Base-by-base conservation (phyloP, 1,284 basidiomycete genomes). In the Cutaneotrichosporon mucoides region DNA sequence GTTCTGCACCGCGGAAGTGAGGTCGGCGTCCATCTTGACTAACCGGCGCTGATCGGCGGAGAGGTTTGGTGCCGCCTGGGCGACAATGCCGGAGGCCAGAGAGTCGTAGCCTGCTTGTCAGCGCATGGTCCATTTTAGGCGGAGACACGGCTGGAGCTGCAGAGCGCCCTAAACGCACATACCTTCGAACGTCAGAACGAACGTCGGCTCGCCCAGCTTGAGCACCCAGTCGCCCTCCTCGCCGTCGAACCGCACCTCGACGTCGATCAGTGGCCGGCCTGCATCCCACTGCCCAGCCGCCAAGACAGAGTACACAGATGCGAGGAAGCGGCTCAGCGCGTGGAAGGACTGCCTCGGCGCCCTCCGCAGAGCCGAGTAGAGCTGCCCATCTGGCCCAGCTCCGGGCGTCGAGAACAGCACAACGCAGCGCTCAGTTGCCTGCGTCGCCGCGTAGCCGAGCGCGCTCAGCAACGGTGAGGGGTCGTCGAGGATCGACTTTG, bases 191-290 rank as follows among this genome's bases (percentile, higher is more conserved):
- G 44, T 36, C 10, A 68, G 40, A 15, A 70, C 57, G 3, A 40
- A 45, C 7, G 62, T 57, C 16, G 57, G 57, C 3, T 24, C 36
- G 4, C 53, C 61, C 36, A 66, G n/a, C 60, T 66, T 70, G 52
- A 60, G 44, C n/a, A 12, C 49, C 64, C 61, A 65, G 44, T 63
- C 53, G 41, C 67, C 69, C 11, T 53, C 61, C 59, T 75, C 68
- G 12, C 71, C 75, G 33, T 71, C 68, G 55, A 78, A 75, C 15
- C 65, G 63, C 33, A 78, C 73, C 57, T 77, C 76, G 9, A 78
- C 74, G 44, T 72, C 64, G 64, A 73, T 63, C 61, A 76, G 57
- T 8, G 77, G 63, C 52, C 68, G 71, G 13, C 66, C 74, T 4
- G 61, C 56, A 4, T 53, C 59, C 67, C 73, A 73, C 54, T 75